phyloP scores from a whole-genome alignment of 106 monocot genomes.

The Ottelia alismoides region DNA sequence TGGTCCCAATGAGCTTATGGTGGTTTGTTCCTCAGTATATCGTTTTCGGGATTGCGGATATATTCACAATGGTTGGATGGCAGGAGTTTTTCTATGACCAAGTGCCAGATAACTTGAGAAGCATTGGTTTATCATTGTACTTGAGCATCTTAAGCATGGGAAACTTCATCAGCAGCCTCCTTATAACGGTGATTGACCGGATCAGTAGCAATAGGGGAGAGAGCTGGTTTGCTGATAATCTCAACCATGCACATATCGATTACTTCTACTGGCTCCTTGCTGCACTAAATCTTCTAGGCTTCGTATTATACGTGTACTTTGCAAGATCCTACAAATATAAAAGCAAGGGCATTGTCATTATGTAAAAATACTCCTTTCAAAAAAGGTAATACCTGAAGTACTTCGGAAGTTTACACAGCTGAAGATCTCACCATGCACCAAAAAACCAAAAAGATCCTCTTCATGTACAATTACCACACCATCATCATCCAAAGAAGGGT shows the following conservation, averaged over 20 bases:
- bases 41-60: constrained; percentile 14
- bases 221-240: constrained; percentile 15
- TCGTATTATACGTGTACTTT: constrained; percentile 3
- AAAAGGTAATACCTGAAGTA: too few relatives aligned
- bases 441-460: too few relatives aligned
- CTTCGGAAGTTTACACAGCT: too few relatives aligned
- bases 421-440: too few relatives aligned
- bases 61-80: constrained; percentile 16
- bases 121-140: constrained; percentile 11
- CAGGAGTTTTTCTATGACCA: constrained; percentile 24
- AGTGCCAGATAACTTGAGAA: constrained; percentile 13
- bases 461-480: too few relatives aligned
- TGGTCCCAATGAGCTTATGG: constrained; percentile 18
- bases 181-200: constrained; percentile 6
- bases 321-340: constrained; percentile 6
- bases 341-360: too few relatives aligned
- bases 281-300: constrained; percentile 3
- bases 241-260: constrained; percentile 15
- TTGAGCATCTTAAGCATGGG: constrained; percentile 16
- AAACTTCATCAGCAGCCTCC: constrained; percentile 18
- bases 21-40: constrained; percentile 21
- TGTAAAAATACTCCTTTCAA: too few relatives aligned
- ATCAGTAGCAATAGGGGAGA: constrained; percentile 5
- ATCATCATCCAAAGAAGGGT: too few relatives aligned
- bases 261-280: constrained; percentile 24